Percentiles rank a stretch among this genome's conserved stretches.
phyloP scores from a whole-genome alignment of 2,329 filamentous ascomycete species.

The Venturia nashicola region DNA sequence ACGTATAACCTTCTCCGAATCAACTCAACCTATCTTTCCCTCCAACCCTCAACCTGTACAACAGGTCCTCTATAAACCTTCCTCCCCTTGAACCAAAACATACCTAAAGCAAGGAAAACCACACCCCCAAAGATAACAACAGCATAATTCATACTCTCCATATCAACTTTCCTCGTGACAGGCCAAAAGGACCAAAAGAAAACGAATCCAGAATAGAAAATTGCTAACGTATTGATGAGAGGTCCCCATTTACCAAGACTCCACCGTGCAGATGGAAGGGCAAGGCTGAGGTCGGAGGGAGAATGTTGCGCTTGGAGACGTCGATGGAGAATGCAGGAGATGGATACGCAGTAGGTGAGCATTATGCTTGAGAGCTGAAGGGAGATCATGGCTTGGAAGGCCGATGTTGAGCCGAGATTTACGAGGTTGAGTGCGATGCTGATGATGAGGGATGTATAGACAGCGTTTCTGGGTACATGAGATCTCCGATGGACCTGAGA shows the following conservation, averaged over 20 bases:
- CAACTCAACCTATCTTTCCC: not conserved
- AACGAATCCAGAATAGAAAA: conserved; percentile 27
- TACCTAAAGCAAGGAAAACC: conserved; percentile 29
- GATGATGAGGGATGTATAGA: conserved; percentile 32
- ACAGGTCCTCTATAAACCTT: conserved; percentile 27
- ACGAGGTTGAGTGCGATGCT: conserved; percentile 36
- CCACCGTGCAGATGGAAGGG: conserved; percentile 24
- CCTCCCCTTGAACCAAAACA: conserved; percentile 28
- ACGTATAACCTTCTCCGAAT: no score
- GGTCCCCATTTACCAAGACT: conserved; percentile 32
- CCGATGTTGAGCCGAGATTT: conserved; percentile 37
- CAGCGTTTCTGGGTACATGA: conserved; percentile 34
- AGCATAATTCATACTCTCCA: conserved; percentile 35
- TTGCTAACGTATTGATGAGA: conserved; percentile 28
- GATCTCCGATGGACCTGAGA: conserved; percentile 6
- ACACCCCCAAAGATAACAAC: conserved; percentile 33
- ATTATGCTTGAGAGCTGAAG: conserved; percentile 29
- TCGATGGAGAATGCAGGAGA: conserved; percentile 34
- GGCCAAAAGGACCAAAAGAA: conserved; percentile 34
- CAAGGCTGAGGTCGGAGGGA: not conserved
- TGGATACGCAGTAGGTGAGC: conserved; percentile 33
- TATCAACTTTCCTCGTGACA: conserved; percentile 22
- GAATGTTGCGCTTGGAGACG: conserved; percentile 25
- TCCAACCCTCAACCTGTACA: not conserved
- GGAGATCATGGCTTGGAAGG: conserved; percentile 31